Evolutionary conservation across 176 grass and related monocot genomes (phyloP).

Genomic region (Avena eriantha): DNA sequence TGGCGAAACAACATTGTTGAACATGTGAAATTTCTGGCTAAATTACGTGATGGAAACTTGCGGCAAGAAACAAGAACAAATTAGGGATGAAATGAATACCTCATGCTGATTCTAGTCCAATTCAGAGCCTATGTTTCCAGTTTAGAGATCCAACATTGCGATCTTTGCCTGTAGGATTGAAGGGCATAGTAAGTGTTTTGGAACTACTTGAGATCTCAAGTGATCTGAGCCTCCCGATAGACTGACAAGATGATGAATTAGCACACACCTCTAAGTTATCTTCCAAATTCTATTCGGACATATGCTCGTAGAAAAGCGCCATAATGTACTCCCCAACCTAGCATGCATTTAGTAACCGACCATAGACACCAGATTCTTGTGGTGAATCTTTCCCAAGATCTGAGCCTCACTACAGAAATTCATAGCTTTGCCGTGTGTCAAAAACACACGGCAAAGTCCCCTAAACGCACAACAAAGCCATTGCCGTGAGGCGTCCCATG

Average conservation of each 20-base stretch:
- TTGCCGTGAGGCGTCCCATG: too few relatives aligned
- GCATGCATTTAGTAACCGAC: conserved; percentile 64
- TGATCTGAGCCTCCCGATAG: neutral
- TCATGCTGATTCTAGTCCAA: conserved; percentile 62
- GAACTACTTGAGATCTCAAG: neutral
- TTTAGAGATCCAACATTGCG: neutral
- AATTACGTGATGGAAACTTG: neutral
- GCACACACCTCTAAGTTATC: conserved; percentile 51
- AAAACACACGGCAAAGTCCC: too few relatives aligned
- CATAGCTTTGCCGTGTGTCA: too few relatives aligned
- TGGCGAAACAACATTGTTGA: too few relatives aligned
- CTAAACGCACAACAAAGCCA: too few relatives aligned
- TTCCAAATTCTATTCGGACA: conserved; percentile 62
- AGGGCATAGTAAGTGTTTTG: neutral
- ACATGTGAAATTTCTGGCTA: neutral
- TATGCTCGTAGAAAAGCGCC: conserved; percentile 79
- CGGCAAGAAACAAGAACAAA: neutral
- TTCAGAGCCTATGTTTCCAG: conserved; percentile 56
- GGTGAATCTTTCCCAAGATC: conserved; percentile 64
- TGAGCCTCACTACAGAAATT: too few relatives aligned
- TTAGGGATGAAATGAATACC: conserved; percentile 5
- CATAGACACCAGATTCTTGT: conserved; percentile 66
- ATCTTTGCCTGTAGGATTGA: neutral
- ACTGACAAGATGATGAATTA: neutral
- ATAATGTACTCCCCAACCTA: conserved; percentile 51